These are phyloP conservation scores for Chloranthus sessilifolius DNA, from an alignment of 164 flowering plant species.

Conservation along the genomic window DNA sequence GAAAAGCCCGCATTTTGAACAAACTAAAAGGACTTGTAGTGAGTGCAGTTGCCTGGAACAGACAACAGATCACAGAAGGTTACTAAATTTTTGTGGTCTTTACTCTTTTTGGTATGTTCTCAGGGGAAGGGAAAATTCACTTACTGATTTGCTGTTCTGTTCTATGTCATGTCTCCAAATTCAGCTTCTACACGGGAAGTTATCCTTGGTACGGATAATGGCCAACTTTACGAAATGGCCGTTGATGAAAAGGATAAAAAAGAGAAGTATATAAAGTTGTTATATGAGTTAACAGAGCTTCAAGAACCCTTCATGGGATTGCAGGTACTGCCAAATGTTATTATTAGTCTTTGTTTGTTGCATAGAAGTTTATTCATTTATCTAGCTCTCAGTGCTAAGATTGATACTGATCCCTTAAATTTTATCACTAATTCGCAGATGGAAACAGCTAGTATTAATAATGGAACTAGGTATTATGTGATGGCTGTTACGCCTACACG, in stretches of 20 bases:
- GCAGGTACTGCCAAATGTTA: conserved; percentile 47
- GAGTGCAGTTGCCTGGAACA: conserved; percentile 95
- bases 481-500: conserved; percentile 99
- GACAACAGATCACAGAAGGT: conserved; percentile 95
- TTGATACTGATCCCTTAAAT: conserved; percentile 5
- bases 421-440: conserved; percentile 36
- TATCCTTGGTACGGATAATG: conserved; percentile 85
- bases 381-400: neutral
- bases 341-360: neutral
- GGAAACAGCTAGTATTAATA: conserved; percentile 71
- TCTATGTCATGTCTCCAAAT: conserved; percentile 6
- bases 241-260: conserved; percentile 96
- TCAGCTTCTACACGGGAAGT: conserved; percentile 90
- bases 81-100: conserved; percentile 3
- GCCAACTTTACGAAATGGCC: conserved; percentile 84
- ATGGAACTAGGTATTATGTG: conserved; percentile 74
- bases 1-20: conserved; percentile 68
- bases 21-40: conserved; percentile 80
- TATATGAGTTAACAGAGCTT: conserved; percentile 74
- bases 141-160: neutral
- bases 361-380: conserved; percentile 1
- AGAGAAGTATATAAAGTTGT: conserved; percentile 81
- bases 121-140: neutral
- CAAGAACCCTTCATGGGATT: conserved; percentile 93
- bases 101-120: neutral